Evolutionary conservation across 1,284 basidiomycete genomes (phyloP).

Genomic region (Erythrobasidium hasegawianum): DNA sequence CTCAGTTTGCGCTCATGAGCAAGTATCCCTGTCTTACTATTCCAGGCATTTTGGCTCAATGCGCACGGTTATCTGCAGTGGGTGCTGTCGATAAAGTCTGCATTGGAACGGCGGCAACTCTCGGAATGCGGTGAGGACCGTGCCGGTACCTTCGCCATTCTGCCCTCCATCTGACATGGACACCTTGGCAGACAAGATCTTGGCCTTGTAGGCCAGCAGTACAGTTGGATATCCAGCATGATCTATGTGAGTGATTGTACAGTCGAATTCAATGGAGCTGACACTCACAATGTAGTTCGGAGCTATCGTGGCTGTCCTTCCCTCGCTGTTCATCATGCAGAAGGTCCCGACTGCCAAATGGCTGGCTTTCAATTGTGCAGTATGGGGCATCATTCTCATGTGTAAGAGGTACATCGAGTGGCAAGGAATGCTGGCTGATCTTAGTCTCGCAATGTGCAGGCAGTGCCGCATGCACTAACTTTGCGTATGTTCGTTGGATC

Average conservation of each 20-base stretch:
- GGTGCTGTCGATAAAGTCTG: slow-evolving; percentile 34
- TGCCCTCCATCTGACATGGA: no score
- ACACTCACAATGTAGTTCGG: no score
- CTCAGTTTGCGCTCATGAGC: slow-evolving; percentile 27
- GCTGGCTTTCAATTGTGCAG: slow-evolving; percentile 41
- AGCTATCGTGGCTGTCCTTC: slow-evolving; percentile 35
- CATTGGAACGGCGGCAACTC: slow-evolving; percentile 28
- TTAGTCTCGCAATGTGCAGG: no score
- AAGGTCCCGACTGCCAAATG: slow-evolving; percentile 29
- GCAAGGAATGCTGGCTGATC: no score
- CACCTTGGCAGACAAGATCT: slow-evolving; percentile 17
- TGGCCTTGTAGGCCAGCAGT: slow-evolving; percentile 22
- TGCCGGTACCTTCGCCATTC: no score
- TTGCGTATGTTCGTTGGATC: no score
- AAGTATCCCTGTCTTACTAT: no score
- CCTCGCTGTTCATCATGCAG: slow-evolving; percentile 41
- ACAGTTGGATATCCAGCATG: slow-evolving; percentile 23
- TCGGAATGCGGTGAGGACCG: slow-evolving; percentile 29
- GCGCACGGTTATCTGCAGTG: no score
- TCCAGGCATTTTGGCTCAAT: no score
- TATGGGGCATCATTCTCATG: slow-evolving; percentile 40
- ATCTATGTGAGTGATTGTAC: no score
- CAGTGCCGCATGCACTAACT: slow-evolving; percentile 14
- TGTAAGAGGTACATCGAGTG: no score
- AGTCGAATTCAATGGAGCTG: no score